A percentile compares a stretch with the other conserved stretches of the same genome.
These are phyloP conservation scores for Hypholoma fasciculare DNA, from an alignment of 768 basidiomycete genomes.

Conservation along the genomic window DNA sequence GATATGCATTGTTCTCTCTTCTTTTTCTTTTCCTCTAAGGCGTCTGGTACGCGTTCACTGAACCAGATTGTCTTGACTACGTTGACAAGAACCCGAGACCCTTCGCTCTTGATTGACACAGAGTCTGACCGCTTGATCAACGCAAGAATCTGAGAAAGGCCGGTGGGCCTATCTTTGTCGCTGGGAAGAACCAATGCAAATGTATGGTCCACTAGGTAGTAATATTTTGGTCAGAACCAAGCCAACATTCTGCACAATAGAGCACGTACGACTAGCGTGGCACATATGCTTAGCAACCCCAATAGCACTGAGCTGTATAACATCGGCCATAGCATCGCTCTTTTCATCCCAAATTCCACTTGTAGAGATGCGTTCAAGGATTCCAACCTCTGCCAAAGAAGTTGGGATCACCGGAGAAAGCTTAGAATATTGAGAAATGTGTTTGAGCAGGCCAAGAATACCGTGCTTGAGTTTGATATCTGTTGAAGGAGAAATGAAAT, in stretches of 20 bases:
- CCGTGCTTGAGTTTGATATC: slow-evolving; percentile 91
- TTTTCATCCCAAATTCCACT: slow-evolving; percentile 73
- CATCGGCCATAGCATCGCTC: slow-evolving; percentile 77
- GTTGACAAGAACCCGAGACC: slow-evolving; percentile 86
- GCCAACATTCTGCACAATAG: background rate
- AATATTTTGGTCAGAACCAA: background rate
- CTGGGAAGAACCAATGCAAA: slow-evolving; percentile 53
- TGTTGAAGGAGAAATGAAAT: slow-evolving; percentile 51
- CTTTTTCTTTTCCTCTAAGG: slow-evolving; percentile 39
- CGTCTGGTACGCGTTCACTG: slow-evolving; percentile 33
- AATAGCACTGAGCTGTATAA: slow-evolving; percentile 86
- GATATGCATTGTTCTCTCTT: slow-evolving; percentile 56
- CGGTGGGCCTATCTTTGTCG: slow-evolving; percentile 34
- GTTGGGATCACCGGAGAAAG: slow-evolving; percentile 58
- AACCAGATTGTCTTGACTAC: slow-evolving; percentile 79
- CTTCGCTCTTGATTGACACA: slow-evolving; percentile 84
- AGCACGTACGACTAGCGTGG: slow-evolving; percentile 62
- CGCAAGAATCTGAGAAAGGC: slow-evolving; percentile 69
- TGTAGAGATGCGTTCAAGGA: slow-evolving; percentile 60
- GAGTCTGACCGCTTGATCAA: slow-evolving; percentile 81
- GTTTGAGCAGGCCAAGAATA: slow-evolving; percentile 82
- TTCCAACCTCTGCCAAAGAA: slow-evolving; percentile 56
- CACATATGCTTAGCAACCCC: slow-evolving; percentile 90
- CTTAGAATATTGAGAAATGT: slow-evolving; percentile 73
- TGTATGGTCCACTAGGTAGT: slow-evolving; percentile 40